Evolutionary conservation across 306 rosid species (phyloP).

Genomic region (Ormosia semicastrata): DNA sequence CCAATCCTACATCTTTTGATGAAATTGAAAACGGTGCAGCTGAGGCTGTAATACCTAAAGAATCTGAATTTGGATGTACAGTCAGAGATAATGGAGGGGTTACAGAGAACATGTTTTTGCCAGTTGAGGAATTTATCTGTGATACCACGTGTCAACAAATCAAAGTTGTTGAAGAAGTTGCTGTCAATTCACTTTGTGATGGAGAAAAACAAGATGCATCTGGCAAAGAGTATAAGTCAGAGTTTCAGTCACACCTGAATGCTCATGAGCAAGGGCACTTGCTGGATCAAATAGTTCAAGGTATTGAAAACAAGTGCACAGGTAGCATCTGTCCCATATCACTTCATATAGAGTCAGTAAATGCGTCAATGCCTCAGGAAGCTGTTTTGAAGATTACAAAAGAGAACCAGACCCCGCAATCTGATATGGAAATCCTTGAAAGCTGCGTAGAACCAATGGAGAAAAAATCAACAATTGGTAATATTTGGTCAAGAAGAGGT

Average conservation of each 20-base stretch:
- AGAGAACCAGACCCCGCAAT: constrained; percentile 27
- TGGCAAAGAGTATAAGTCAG: background rate
- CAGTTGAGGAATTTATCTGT: constrained; percentile 2
- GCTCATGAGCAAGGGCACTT: constrained; percentile 6
- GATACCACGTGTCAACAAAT: constrained; percentile 18
- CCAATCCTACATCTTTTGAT: background rate
- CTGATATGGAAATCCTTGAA: constrained; percentile 32
- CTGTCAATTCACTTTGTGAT: constrained; percentile 3
- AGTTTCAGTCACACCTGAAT: background rate
- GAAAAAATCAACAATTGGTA: constrained; percentile 27
- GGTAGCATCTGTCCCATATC: constrained; percentile 15
- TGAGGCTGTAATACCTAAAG: background rate
- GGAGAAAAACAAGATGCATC: constrained; percentile 11
- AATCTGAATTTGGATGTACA: constrained; percentile 6
- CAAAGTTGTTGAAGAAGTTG: constrained; percentile 9
- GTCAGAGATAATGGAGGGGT: background rate
- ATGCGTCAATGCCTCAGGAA: constrained; percentile 25
- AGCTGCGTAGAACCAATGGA: constrained; percentile 25
- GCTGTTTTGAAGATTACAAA: constrained; percentile 18
- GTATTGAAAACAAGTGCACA: constrained; percentile 21
- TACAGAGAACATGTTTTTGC: background rate
- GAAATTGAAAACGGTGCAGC: background rate
- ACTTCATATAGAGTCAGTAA: constrained; percentile 18
- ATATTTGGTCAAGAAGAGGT: constrained; percentile 78
- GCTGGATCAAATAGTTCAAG: constrained; percentile 20